phyloP scores from a whole-genome alignment of 139 green algal species.

The Coelastrella sp. region DNA sequence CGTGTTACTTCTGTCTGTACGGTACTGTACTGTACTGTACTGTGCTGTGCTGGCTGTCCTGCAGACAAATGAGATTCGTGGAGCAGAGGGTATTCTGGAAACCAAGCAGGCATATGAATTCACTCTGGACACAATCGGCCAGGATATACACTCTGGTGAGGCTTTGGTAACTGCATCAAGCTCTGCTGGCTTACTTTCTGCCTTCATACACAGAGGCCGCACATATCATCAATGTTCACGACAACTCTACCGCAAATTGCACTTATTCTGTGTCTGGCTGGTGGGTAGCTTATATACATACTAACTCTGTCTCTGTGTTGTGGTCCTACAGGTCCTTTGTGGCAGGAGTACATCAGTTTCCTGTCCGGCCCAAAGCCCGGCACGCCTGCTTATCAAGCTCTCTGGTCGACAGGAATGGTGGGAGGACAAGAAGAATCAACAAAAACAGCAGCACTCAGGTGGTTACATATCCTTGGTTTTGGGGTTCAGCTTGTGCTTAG shows the following conservation, averaged over 20 bases:
- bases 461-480: background rate
- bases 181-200: no score
- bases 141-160: slow-evolving; percentile 68
- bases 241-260: no score
- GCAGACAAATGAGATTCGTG: slow-evolving; percentile 33
- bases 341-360: slow-evolving; percentile 89
- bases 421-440: slow-evolving; percentile 80
- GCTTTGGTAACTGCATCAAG: background rate
- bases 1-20: no score
- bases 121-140: slow-evolving; percentile 85
- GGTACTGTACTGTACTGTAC: no score
- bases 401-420: slow-evolving; percentile 68
- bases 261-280: background rate
- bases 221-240: background rate
- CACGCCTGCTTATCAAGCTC: slow-evolving; percentile 68
- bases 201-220: no score
- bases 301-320: background rate
- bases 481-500: background rate
- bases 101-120: slow-evolving; percentile 88
- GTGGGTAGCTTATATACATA: background rate
- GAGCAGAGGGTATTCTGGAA: slow-evolving; percentile 71
- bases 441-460: slow-evolving; percentile 65
- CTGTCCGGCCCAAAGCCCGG: slow-evolving; percentile 74
- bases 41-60: background rate
- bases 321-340: slow-evolving; percentile 71